Base-by-base conservation (phyloP, 176 grass and related monocot species). In the Calamus simplicifolius region DNA sequence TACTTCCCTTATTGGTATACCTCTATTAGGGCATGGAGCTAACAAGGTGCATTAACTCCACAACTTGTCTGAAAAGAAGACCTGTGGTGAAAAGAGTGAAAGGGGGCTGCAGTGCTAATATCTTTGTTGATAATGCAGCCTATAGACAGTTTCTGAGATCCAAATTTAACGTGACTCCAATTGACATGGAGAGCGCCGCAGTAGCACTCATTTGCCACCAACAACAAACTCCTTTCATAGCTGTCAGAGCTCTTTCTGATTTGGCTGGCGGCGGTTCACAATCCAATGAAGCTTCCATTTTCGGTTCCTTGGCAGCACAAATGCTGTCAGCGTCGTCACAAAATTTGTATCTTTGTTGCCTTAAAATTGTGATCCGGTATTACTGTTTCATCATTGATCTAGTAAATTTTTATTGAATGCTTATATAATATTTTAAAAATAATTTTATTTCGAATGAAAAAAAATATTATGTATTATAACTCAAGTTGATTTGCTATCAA, bases 151-250 rank as follows among this genome's bases (percentile, higher is more conserved):
- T 88, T 56, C 73, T 83, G 57, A 19, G 61, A 25, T 52, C 62
- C 10, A 82, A 71, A 69, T 75, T 88, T n/a, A 25, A 74, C 18
- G 69, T 76, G 27, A 82, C 79, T 18, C 18, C 85, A 13, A 64
- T 88, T 30, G 85, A 83, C 54, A 88, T 88, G 85, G 85, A 88
- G 72, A 77, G 73, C 0, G 76, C 76, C 2, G 76, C 72, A 7
- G 85, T 83, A 2, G 76, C 51, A 12, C 80, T 83, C 1, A 76
- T 89, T 5, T 62, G 70, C 18, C 27, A 54, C n/a, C 68, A 80
- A 57, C 63, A 69, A 25, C 30, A 27, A 2, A 29, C 52, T 10
- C 76, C 85, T 13, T 83, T 89, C 72, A 75, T 84, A 62, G 72
- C 68, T 1, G 15, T 89, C 31, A 69, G 80, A 31, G 58, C 80